Base-by-base conservation (phyloP, 1,284 basidiomycete genomes). In the Ceratobasidium sp. region DNA sequence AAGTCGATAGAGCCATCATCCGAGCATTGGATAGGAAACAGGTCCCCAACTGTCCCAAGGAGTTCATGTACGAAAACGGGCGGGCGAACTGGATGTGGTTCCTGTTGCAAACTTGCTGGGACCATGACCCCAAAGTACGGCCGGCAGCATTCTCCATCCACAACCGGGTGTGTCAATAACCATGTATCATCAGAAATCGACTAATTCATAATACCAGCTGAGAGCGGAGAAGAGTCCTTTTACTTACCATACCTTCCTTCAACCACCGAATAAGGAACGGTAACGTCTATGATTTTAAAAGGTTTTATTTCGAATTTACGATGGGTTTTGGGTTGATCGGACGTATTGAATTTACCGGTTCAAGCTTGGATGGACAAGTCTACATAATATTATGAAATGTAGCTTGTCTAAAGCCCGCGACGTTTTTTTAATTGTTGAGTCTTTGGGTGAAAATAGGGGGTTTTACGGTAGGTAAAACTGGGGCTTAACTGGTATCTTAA, bases 81-180 rank as follows among this genome's bases (percentile, higher is more conserved):
- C 40, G 5, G 3, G 49, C 39, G 44, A 33, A 18, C 15, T 56
- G 33, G 39, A 71, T 71, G 69, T 71, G 69, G 69, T 13, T 10
- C 5, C 7, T 58, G 28, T 39, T 71, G 13, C 28, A 39, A 26
- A 20, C 15, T 10, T 71, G 69, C n/a, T 71, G 69, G 55, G 9
- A 42, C 7, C 12, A 42, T 23, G 55, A 58, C 40, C 69, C 69
- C 2, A 39, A 6, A 7, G 40, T 33, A 3, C 51, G 69, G 39
- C 69, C 69, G 10, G 12, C 2, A 1, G 66, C 66, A 39, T 39
- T 15, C 1, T 44, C 39, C 40, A 53, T 40, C 20, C 23, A 33
- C 28, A 28, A 10, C 23, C 13, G 13, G 56, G 56, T 58, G 28
- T 12, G 28, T 33, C 2, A 53, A 53, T 10, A 20, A 7, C 51